phyloP scores from a whole-genome alignment of 768 basidiomycete genomes.

The Mycena rosella region DNA sequence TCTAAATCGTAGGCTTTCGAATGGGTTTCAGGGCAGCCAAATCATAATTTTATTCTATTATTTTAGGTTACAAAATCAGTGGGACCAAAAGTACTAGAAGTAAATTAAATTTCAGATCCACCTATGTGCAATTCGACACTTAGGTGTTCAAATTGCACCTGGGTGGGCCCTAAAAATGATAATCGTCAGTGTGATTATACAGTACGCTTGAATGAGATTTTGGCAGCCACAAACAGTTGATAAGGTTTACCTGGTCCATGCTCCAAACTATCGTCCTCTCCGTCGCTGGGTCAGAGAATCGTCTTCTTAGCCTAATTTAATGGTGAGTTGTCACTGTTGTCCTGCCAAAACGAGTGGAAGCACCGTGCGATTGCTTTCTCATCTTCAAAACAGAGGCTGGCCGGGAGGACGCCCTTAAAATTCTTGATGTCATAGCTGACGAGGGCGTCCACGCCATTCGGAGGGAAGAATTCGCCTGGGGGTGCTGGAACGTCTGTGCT shows the following conservation, averaged over 20 bases:
- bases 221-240: no score
- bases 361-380: neutral
- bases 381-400: neutral
- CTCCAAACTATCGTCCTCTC: neutral
- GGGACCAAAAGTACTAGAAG: no score
- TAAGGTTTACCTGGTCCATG: neutral
- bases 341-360: neutral
- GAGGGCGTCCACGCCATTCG: neutral
- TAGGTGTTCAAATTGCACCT: no score
- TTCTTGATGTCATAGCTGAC: neutral
- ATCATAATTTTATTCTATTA: no score
- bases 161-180: no score
- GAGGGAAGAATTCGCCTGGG: neutral
- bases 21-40: no score
- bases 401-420: neutral
- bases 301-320: neutral
- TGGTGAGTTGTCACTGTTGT: neutral
- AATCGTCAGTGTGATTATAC: no score
- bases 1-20: no score
- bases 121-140: no score
- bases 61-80: no score
- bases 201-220: no score
- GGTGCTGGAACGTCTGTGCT: neutral
- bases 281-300: neutral
- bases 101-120: no score